Conservation (phyloP, 495 filamentous ascomycete species). For the Penicillium longicatenatum region DNA sequence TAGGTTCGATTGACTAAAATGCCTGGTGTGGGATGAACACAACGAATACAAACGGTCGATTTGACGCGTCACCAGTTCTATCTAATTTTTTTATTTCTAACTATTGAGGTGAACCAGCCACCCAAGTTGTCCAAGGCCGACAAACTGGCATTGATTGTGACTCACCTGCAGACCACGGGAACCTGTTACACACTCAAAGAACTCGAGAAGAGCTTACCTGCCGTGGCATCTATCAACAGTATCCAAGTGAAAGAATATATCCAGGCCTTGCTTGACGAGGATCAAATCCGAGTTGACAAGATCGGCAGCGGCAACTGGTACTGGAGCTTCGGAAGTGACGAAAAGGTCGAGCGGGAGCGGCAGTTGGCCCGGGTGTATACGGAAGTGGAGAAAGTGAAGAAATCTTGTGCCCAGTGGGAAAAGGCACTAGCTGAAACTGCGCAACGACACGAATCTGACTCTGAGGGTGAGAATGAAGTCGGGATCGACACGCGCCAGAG, state of each 20-base stretch:
- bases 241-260: constrained; percentile 74
- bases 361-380: constrained; percentile 49
- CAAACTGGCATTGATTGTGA: constrained; percentile 64
- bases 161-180: constrained; percentile 62
- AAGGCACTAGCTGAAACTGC: constrained; percentile 26
- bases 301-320: constrained; percentile 84
- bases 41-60: background rate
- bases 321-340: constrained; percentile 71
- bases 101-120: constrained; percentile 40
- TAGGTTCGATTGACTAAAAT: background rate
- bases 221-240: constrained; percentile 65
- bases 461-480: background rate
- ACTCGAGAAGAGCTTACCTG: constrained; percentile 68
- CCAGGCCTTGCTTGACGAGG: constrained; percentile 64
- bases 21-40: background rate
- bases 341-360: constrained; percentile 53
- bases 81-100: background rate
- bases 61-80: constrained; percentile 20
- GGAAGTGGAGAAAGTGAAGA: constrained; percentile 56
- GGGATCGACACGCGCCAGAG: constrained; percentile 11
- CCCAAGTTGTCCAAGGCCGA: constrained; percentile 63
- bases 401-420: constrained; percentile 21
- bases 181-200: constrained; percentile 74
- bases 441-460: constrained; percentile 20
- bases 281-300: constrained; percentile 71